phyloP scores from a whole-genome alignment of 2,329 filamentous ascomycete genomes.

The Pseudocercospora crystallina region DNA sequence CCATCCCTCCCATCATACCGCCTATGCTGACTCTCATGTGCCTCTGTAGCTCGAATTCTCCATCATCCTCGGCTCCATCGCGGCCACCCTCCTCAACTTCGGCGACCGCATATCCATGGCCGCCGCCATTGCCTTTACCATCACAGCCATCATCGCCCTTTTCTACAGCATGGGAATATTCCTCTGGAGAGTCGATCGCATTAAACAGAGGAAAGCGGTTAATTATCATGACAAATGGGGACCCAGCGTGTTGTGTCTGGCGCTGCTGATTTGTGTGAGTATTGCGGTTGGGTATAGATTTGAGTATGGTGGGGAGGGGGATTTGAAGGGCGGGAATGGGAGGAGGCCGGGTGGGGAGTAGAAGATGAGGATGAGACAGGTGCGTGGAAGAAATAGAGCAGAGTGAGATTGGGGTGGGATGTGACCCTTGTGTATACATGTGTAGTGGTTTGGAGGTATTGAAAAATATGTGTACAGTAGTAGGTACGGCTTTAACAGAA shows the following conservation, averaged over 20 bases:
- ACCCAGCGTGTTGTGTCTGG: slow-evolving; percentile 71
- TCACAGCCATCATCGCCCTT: slow-evolving; percentile 75
- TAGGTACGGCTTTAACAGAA: no score
- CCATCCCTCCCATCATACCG: background rate
- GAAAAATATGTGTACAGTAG: no score
- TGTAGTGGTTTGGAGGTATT: no score
- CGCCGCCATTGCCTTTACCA: slow-evolving; percentile 68
- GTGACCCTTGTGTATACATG: no score
- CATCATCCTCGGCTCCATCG: slow-evolving; percentile 87
- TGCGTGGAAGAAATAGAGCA: no score
- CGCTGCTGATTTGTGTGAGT: slow-evolving; percentile 69
- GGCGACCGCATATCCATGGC: slow-evolving; percentile 64
- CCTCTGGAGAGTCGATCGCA: slow-evolving; percentile 82
- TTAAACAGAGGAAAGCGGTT: slow-evolving; percentile 78
- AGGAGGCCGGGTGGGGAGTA: no score
- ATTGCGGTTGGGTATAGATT: slow-evolving; percentile 80
- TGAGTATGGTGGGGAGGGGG: slow-evolving; percentile 52
- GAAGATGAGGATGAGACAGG: no score
- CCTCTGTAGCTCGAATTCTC: slow-evolving; percentile 78
- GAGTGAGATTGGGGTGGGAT: no score
- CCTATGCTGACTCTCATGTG: background rate
- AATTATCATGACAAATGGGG: slow-evolving; percentile 90
- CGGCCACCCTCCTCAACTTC: slow-evolving; percentile 81
- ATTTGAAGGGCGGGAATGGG: slow-evolving; percentile 32
- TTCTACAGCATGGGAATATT: slow-evolving; percentile 82